A percentile compares a stretch with the other conserved stretches of the same genome.
Evolutionary conservation across 2,329 filamentous ascomycete species (phyloP).

Genomic region (Fusarium sp.): DNA sequence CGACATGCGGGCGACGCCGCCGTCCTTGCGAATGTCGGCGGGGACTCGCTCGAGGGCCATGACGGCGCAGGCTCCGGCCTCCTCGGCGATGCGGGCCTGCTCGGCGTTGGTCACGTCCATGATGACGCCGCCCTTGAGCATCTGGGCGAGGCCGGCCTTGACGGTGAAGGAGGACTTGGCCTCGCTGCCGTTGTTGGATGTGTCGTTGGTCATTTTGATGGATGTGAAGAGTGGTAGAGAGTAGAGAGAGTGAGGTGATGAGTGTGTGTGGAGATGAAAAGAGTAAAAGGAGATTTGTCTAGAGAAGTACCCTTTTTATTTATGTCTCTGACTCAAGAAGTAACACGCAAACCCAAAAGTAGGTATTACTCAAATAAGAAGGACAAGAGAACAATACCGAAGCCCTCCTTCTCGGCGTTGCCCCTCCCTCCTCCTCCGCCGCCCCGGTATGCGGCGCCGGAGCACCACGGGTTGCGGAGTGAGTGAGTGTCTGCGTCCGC

Average conservation of each 20-base stretch:
- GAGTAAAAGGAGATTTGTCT: neutral
- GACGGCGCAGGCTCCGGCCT: slow-evolving; percentile 94
- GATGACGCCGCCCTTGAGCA: slow-evolving; percentile 99
- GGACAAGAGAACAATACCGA: slow-evolving; percentile 1
- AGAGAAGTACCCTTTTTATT: slow-evolving; percentile 17
- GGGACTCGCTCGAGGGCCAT: slow-evolving; percentile 99
- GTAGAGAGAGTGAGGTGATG: neutral
- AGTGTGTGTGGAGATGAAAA: neutral
- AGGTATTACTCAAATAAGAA: slow-evolving; percentile 29
- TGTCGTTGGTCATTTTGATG: slow-evolving; percentile 50
- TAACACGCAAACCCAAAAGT: slow-evolving; percentile 1
- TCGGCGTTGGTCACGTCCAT: slow-evolving; percentile 98
- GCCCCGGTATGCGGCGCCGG: slow-evolving; percentile 31
- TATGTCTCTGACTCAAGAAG: slow-evolving; percentile 20
- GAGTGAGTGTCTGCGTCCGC: neutral
- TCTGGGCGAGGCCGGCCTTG: slow-evolving; percentile 95
- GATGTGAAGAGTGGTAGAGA: neutral
- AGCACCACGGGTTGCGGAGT: neutral
- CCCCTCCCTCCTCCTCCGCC: slow-evolving; percentile 16
- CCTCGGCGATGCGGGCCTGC: slow-evolving; percentile 96
- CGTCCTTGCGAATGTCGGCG: slow-evolving; percentile 91
- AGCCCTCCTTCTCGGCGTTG: neutral
- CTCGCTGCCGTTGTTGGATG: slow-evolving; percentile 44
- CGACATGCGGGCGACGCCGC: slow-evolving; percentile 96
- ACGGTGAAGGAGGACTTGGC: slow-evolving; percentile 77